A percentile compares a stretch with the other conserved stretches of the same genome.
Conservation (phyloP, 129 eudicot species). For the Daucus carota region DH1_v3.0 NC_030382.2:43009001-43009500, state of each 20-base stretch:
- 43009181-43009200: background rate
- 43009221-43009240: background rate
- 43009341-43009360: background rate
- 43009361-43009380: background rate
- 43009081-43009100: background rate
- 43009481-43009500: background rate
- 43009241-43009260: background rate
- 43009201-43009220: background rate
- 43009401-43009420: background rate
- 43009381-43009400: background rate
- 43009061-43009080: background rate
- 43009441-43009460: background rate
- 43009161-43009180: background rate
- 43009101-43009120: background rate
- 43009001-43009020: background rate
- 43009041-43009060: background rate
- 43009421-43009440: background rate
- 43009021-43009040: background rate
- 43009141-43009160: constrained; percentile 7
- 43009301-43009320: background rate
- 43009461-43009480: background rate
- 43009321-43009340: background rate
- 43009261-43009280: background rate
- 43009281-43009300: background rate
- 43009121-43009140: background rate